phyloP scores from a whole-genome alignment of 352 stramenopile genomes.

The Lagenidium giganteum region DNA sequence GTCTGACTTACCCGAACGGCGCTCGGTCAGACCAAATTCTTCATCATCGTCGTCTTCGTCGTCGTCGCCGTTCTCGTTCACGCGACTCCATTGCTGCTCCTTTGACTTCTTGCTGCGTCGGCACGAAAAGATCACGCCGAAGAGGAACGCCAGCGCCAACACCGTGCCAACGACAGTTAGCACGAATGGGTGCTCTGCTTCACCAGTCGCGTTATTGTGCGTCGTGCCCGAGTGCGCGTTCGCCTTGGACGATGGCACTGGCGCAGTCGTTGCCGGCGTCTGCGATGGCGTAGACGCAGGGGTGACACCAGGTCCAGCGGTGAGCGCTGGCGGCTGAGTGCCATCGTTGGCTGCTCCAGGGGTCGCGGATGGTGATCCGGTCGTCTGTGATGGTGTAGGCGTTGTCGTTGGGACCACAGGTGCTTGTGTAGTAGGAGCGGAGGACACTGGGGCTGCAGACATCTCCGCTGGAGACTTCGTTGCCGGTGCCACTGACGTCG shows the following conservation, averaged over 20 bases:
- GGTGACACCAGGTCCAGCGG: too few species aligned
- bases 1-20: constrained; percentile 12
- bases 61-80: constrained; percentile 62
- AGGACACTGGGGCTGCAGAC: too few species aligned
- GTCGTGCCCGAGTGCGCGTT: constrained; percentile 1
- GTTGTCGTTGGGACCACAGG: too few species aligned
- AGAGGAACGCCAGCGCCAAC: constrained; percentile 65
- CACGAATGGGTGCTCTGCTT: constrained; percentile 58
- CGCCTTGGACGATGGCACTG: background rate
- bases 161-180: constrained; percentile 67
- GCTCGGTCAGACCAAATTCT: constrained; percentile 28
- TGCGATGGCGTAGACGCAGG: constrained; percentile 5
- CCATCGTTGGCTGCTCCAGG: too few species aligned
- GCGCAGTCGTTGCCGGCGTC: background rate
- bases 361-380: too few species aligned
- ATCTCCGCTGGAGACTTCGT: too few species aligned
- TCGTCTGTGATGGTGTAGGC: too few species aligned
- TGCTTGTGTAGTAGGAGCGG: too few species aligned
- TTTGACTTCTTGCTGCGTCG: constrained; percentile 54
- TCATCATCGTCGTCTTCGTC: constrained; percentile 56
- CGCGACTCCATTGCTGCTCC: constrained; percentile 58
- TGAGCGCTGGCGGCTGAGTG: too few species aligned
- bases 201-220: constrained; percentile 7
- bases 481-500: too few species aligned
- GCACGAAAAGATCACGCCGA: constrained; percentile 56